Conservation (phyloP, 2,329 filamentous ascomycete species). For the Fusarium neocosmosporiellum region DNA sequence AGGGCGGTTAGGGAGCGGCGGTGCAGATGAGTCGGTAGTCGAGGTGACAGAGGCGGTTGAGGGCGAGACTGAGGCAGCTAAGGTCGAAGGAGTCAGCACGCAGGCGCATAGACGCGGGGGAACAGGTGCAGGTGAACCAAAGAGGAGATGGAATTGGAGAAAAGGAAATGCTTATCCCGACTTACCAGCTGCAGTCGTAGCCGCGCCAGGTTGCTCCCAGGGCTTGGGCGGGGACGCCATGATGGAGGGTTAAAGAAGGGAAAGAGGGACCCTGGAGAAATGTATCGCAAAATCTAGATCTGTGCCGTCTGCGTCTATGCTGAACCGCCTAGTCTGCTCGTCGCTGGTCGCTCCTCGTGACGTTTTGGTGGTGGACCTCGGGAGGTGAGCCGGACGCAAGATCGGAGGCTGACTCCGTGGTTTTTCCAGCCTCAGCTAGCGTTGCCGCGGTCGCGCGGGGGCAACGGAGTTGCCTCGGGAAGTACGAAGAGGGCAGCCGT, state of each 20-base stretch:
- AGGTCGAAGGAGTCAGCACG: slow-evolving; percentile 36
- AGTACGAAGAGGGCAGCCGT: slow-evolving; percentile 15
- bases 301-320: slow-evolving; percentile 4
- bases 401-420: slow-evolving; percentile 38
- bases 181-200: slow-evolving; percentile 61
- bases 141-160: slow-evolving; percentile 5
- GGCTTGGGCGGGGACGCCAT: slow-evolving; percentile 94
- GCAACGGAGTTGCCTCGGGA: slow-evolving; percentile 38
- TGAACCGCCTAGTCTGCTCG: slow-evolving; percentile 8
- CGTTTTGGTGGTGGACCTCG: slow-evolving; percentile 35
- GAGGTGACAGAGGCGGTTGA: slow-evolving; percentile 55
- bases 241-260: slow-evolving; percentile 19
- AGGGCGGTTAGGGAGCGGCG: slow-evolving; percentile 83
- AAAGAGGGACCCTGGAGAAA: slow-evolving; percentile 7
- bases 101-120: slow-evolving; percentile 34
- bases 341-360: slow-evolving; percentile 29
- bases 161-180: slow-evolving; percentile 34
- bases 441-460: slow-evolving; percentile 32
- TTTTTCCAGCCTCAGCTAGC: slow-evolving; percentile 38
- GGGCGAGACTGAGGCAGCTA: slow-evolving; percentile 55
- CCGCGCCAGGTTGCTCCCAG: slow-evolving; percentile 86
- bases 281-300: slow-evolving; percentile 21
- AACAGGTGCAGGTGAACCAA: neutral
- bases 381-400: slow-evolving; percentile 34
- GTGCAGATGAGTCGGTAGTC: slow-evolving; percentile 57